Percentiles rank a stretch among this genome's conserved stretches.
phyloP scores from a whole-genome alignment of 1,284 basidiomycete species.

The Meripilus lineatus region DNA sequence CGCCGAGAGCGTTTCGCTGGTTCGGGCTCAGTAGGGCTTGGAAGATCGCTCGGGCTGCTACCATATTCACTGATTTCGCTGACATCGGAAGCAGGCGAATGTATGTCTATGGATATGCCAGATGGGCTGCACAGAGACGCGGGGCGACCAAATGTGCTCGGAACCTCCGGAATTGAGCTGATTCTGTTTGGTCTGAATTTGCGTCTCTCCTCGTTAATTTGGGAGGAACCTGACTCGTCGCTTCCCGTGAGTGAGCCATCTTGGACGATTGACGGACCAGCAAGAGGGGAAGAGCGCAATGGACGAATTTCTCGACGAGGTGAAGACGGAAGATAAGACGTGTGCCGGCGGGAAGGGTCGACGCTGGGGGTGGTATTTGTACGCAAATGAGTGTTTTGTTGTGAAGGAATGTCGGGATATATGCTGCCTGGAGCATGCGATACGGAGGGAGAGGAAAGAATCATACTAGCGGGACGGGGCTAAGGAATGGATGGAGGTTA shows the following conservation, averaged over 20 bases:
- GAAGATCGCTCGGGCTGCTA: background rate
- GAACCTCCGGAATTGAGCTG: conserved; percentile 12
- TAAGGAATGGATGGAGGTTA: background rate
- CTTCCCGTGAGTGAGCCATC: conserved; percentile 14
- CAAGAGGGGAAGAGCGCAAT: conserved; percentile 24
- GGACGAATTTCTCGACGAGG: conserved; percentile 17
- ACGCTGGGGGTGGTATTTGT: conserved; percentile 6
- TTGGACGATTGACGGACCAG: conserved; percentile 23
- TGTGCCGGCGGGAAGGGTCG: conserved; percentile 15
- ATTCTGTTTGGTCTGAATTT: conserved; percentile 10
- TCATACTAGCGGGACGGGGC: conserved; percentile 6
- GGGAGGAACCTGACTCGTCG: background rate
- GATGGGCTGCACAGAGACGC: background rate
- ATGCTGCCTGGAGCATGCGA: conserved; percentile 14
- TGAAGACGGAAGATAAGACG: conserved; percentile 12
- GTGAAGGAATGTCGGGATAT: conserved; percentile 12
- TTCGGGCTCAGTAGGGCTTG: background rate
- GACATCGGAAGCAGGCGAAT: background rate
- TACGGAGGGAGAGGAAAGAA: conserved; percentile 5
- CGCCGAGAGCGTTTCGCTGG: conserved; percentile 7
- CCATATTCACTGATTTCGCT: background rate
- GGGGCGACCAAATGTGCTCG: conserved; percentile 6
- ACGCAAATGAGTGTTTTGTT: background rate
- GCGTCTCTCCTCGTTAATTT: conserved; percentile 1
- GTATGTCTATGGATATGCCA: background rate